phyloP scores from a whole-genome alignment of 2,329 filamentous ascomycete genomes.

The Hyphodiscus sp. region DNA sequence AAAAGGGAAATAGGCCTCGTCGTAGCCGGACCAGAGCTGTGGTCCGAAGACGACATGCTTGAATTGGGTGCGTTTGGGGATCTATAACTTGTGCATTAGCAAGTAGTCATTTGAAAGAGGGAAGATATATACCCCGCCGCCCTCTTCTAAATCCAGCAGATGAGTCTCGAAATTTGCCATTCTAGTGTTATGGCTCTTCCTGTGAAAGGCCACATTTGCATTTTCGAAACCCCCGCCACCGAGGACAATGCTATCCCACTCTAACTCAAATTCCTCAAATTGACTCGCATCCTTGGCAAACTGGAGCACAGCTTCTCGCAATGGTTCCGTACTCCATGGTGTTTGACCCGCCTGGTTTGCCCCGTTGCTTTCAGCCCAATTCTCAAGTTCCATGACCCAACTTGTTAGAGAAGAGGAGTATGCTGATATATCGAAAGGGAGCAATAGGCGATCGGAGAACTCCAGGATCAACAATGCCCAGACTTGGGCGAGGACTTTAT shows the following conservation, averaged over 20 bases:
- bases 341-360: conserved; percentile 43
- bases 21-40: conserved; percentile 64
- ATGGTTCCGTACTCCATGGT: conserved; percentile 35
- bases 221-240: conserved; percentile 71
- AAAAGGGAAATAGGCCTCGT: conserved; percentile 69
- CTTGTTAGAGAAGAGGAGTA: conserved; percentile 61
- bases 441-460: conserved; percentile 69
- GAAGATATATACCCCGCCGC: conserved; percentile 61
- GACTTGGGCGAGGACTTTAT: conserved; percentile 71
- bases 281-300: conserved; percentile 53
- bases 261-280: conserved; percentile 70
- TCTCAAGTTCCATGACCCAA: conserved; percentile 61
- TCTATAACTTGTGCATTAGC: conserved; percentile 38
- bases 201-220: conserved; percentile 55
- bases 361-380: conserved; percentile 54
- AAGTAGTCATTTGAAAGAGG: conserved; percentile 1
- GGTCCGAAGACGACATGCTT: conserved; percentile 90
- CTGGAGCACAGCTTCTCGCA: conserved; percentile 56
- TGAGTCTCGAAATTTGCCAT: conserved; percentile 78
- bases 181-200: conserved; percentile 71
- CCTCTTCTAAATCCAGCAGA: conserved; percentile 67
- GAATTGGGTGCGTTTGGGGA: conserved; percentile 84
- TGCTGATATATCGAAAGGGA: conserved; percentile 72
- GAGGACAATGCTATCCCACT: conserved; percentile 70
- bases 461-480: conserved; percentile 80